These are phyloP conservation scores for Paraglomus brasilianum DNA, from an alignment of 192 early-diverging fungal genomes.

Conservation along the genomic window DNA sequence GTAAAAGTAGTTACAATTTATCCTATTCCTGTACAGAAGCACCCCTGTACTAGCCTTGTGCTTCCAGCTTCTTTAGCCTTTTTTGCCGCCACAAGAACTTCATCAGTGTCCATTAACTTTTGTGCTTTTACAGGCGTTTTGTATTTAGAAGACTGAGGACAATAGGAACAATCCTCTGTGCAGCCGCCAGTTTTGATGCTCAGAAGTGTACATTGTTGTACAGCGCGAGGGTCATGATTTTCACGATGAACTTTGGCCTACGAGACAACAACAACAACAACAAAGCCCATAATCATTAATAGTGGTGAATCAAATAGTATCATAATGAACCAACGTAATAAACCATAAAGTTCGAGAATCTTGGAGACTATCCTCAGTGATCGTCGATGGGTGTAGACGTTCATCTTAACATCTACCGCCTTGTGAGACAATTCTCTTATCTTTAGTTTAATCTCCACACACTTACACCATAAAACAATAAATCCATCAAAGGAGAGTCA, in stretches of 20 bases:
- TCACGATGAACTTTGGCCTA: constrained; percentile 75
- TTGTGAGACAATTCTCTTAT: background rate
- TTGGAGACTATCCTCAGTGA: background rate
- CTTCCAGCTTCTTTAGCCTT: constrained; percentile 75
- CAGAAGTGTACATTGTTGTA: constrained; percentile 79
- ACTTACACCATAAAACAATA: constrained; percentile 72
- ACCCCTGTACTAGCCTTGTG: constrained; percentile 47
- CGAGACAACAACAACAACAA: background rate
- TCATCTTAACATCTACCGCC: background rate
- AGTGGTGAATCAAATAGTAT: background rate
- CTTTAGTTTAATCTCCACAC: background rate
- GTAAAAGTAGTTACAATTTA: background rate
- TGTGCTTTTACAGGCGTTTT: constrained; percentile 66
- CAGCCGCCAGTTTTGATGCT: constrained; percentile 86
- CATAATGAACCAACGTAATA: background rate
- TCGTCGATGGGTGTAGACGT: background rate
- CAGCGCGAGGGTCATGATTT: constrained; percentile 64
- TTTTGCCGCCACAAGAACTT: constrained; percentile 67
- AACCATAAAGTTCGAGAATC: constrained; percentile 20
- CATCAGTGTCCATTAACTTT: constrained; percentile 68
- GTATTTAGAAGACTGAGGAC: constrained; percentile 76
- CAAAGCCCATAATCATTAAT: background rate
- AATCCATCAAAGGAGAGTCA: constrained; percentile 73
- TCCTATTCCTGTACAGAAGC: background rate
- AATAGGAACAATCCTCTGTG: constrained; percentile 81